phyloP scores from a whole-genome alignment of 305 asterid species.

The Rubia tinctorum region DNA sequence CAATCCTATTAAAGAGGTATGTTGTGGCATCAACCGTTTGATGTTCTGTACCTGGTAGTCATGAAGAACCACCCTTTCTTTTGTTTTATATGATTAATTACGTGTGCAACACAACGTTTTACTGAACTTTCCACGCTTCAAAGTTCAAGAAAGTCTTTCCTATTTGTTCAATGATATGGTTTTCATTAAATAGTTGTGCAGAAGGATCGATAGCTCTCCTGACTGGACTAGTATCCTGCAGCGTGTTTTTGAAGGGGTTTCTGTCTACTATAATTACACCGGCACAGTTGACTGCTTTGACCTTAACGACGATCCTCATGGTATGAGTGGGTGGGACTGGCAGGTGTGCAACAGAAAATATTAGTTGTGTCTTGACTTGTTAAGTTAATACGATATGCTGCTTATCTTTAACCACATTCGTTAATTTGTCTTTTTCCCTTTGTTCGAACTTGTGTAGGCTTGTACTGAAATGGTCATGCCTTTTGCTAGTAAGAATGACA shows the following conservation, averaged over 20 bases:
- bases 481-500: conserved; percentile 42
- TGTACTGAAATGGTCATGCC: conserved; percentile 99
- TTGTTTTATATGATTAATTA: background rate
- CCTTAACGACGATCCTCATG: conserved; percentile 87
- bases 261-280: conserved; percentile 78
- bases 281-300: conserved; percentile 70
- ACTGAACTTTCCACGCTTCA: background rate
- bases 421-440: background rate
- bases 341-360: conserved; percentile 44
- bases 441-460: conserved; percentile 45
- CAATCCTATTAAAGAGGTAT: conserved; percentile 84
- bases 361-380: conserved; percentile 16
- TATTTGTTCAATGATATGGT: background rate
- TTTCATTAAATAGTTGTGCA: conserved; percentile 55
- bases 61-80: background rate
- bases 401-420: background rate
- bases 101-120: background rate
- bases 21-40: conserved; percentile 7
- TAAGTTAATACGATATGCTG: background rate
- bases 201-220: conserved; percentile 63
- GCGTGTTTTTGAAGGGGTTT: conserved; percentile 69
- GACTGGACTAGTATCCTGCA: conserved; percentile 53
- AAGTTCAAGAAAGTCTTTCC: background rate
- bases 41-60: background rate
- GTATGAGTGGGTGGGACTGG: conserved; percentile 94